A percentile compares a stretch with the other conserved stretches of the same genome.
Conservation (phyloP, 2,329 filamentous ascomycete genomes). For the Exophiala bonariae region DNA sequence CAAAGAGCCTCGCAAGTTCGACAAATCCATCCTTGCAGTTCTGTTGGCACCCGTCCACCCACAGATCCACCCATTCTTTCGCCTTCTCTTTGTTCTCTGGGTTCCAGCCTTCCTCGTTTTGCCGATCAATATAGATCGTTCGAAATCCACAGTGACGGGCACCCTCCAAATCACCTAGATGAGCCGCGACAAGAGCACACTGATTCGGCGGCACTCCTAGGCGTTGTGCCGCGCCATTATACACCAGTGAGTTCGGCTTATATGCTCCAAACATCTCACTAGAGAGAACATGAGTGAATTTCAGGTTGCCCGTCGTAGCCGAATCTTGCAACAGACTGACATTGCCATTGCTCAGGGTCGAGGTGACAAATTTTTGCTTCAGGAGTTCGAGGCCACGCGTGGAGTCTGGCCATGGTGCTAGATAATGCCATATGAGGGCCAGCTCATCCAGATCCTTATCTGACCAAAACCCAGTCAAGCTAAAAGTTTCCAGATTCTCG, state of each 20-base stretch:
- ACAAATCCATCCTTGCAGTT: conserved; percentile 48
- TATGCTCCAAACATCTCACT: conserved; percentile 68
- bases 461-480: no score
- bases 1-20: conserved; percentile 46
- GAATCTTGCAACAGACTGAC: conserved; percentile 61
- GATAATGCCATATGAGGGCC: conserved; percentile 62
- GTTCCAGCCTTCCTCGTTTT: conserved; percentile 59
- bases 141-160: conserved; percentile 61
- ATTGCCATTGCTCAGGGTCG: conserved; percentile 71
- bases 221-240: conserved; percentile 61
- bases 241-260: conserved; percentile 66
- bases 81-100: conserved; percentile 54
- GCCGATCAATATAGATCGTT: conserved; percentile 69
- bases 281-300: conserved; percentile 60
- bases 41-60: no score
- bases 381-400: conserved; percentile 54
- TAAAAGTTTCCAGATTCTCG: no score
- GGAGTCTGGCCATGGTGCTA: conserved; percentile 65
- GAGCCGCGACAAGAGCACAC: conserved; percentile 73
- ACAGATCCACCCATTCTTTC: conserved; percentile 22
- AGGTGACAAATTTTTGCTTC: conserved; percentile 54
- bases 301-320: conserved; percentile 53
- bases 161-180: conserved; percentile 63
- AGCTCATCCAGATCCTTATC: no score
- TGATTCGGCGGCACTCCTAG: conserved; percentile 57